These are phyloP conservation scores for Leccinum disarticulatum DNA, from an alignment of 768 basidiomycete genomes.

Conservation along the genomic window DNA sequence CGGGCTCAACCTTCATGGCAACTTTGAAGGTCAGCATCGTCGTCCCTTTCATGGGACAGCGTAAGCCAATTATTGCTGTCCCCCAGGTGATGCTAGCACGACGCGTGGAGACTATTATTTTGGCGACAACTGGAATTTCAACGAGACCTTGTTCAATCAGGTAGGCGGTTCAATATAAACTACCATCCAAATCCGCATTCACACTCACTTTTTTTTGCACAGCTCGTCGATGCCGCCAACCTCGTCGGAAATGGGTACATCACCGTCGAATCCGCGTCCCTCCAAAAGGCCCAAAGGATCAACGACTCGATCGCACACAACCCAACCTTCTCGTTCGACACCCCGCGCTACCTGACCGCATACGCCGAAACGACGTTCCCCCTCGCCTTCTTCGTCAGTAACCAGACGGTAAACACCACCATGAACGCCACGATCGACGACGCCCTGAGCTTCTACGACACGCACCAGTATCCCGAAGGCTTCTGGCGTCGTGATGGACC, in stretches of 20 bases:
- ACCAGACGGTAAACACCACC: slow-evolving; percentile 22
- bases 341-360: slow-evolving; percentile 20
- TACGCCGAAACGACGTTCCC: slow-evolving; percentile 27
- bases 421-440: slow-evolving; percentile 12
- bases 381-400: slow-evolving; percentile 26
- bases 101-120: slow-evolving; percentile 28
- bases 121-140: slow-evolving; percentile 26
- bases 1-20: slow-evolving; percentile 25
- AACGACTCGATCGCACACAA: slow-evolving; percentile 28
- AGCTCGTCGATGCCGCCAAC: slow-evolving; percentile 21
- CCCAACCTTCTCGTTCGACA: slow-evolving; percentile 23
- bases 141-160: slow-evolving; percentile 26
- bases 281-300: slow-evolving; percentile 24
- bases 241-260: slow-evolving; percentile 19
- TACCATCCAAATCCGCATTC: too few species aligned
- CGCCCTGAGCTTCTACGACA: slow-evolving; percentile 22
- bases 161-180: neutral
- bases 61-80: neutral
- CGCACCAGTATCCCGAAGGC: slow-evolving; percentile 19
- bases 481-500: slow-evolving; percentile 20
- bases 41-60: neutral
- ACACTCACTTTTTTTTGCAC: neutral
- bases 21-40: slow-evolving; percentile 22
- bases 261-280: slow-evolving; percentile 22
- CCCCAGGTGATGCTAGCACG: slow-evolving; percentile 26